phyloP scores from a whole-genome alignment of 495 filamentous ascomycete species.

The Hypoxylon trugodes region DNA sequence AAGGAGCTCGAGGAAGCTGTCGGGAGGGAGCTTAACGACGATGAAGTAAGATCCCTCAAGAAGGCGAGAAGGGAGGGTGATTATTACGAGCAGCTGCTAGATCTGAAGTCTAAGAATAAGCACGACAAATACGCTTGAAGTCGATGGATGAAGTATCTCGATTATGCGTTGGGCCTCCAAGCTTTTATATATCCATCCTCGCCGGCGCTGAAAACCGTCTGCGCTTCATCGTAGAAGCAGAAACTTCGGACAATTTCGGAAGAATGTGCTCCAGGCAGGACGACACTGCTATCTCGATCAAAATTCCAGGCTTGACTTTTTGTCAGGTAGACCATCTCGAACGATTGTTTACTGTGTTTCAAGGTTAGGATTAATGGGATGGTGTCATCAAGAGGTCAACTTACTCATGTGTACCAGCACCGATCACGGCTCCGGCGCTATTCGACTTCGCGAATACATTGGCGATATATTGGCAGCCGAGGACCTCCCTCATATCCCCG shows the following conservation, averaged over 20 bases:
- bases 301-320: slow-evolving; percentile 67
- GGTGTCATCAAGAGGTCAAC: slow-evolving; percentile 15
- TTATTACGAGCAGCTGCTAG: slow-evolving; percentile 87
- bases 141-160: background rate
- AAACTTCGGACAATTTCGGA: slow-evolving; percentile 85
- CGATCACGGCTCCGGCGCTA: slow-evolving; percentile 67
- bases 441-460: slow-evolving; percentile 67
- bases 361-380: slow-evolving; percentile 15
- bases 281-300: slow-evolving; percentile 67
- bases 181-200: slow-evolving; percentile 79
- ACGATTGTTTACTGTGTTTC: slow-evolving; percentile 63
- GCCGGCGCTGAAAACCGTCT: slow-evolving; percentile 76
- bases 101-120: slow-evolving; percentile 92
- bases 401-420: slow-evolving; percentile 68
- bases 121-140: slow-evolving; percentile 84
- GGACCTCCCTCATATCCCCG: slow-evolving; percentile 75
- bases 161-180: slow-evolving; percentile 57
- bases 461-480: slow-evolving; percentile 85
- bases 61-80: slow-evolving; percentile 84
- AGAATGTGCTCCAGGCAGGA: slow-evolving; percentile 79
- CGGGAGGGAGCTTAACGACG: slow-evolving; percentile 78
- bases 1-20: slow-evolving; percentile 87
- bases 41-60: slow-evolving; percentile 85
- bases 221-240: slow-evolving; percentile 73
- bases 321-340: slow-evolving; percentile 73